Percentiles rank a stretch among this genome's conserved stretches.
phyloP scores from a whole-genome alignment of 495 filamentous ascomycete species.

The Aspergillus hancockii region DNA sequence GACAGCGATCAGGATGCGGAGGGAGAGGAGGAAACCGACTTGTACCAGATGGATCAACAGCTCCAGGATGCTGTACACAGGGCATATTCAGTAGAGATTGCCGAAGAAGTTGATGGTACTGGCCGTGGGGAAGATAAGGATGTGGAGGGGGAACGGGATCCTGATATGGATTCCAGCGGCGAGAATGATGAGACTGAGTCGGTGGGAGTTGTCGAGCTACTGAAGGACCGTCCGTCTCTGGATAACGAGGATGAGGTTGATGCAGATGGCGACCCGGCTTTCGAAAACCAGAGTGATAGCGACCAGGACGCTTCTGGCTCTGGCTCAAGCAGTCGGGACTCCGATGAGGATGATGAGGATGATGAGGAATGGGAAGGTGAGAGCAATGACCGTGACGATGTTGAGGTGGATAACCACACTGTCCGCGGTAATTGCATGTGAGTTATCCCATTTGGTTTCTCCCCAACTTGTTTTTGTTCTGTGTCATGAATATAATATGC shows the following conservation, averaged over 20 bases:
- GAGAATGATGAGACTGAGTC: constrained; percentile 57
- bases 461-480: neutral
- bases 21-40: constrained; percentile 51
- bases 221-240: constrained; percentile 50
- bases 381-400: constrained; percentile 64
- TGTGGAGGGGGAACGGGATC: constrained; percentile 32
- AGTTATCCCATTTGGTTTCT: constrained; percentile 37
- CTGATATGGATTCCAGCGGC: constrained; percentile 28
- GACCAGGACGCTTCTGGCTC: constrained; percentile 53
- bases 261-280: constrained; percentile 46
- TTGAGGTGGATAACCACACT: constrained; percentile 62
- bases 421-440: constrained; percentile 65
- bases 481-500: constrained; percentile 24
- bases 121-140: constrained; percentile 34
- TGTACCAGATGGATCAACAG: constrained; percentile 49
- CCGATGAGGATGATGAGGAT: constrained; percentile 71
- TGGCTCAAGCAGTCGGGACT: constrained; percentile 60
- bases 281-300: constrained; percentile 40
- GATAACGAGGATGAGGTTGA: constrained; percentile 43
- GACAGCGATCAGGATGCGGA: constrained; percentile 57
- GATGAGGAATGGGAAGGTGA: constrained; percentile 69
- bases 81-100: constrained; percentile 53
- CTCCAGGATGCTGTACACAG: constrained; percentile 54
- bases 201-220: constrained; percentile 75
- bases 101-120: constrained; percentile 38